These are phyloP conservation scores for Steccherinum ochraceum DNA, from an alignment of 768 basidiomycete species.

Conservation along the genomic window DNA sequence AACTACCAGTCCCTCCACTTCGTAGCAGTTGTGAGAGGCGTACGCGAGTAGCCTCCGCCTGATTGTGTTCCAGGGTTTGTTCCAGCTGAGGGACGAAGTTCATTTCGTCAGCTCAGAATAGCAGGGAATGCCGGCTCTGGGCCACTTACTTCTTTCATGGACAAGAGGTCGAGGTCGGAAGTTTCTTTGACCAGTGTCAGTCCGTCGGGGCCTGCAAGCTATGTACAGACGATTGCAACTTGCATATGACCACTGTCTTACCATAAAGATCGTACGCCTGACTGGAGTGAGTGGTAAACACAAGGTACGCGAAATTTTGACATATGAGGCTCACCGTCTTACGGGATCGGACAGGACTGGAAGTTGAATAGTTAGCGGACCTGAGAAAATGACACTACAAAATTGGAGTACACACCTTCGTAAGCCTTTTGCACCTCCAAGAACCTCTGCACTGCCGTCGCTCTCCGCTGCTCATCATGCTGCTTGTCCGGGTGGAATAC, in stretches of 20 bases:
- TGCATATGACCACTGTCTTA: slow-evolving; percentile 16
- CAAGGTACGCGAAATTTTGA: slow-evolving; percentile 2
- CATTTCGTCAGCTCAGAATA: too few species aligned
- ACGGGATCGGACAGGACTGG: slow-evolving; percentile 66
- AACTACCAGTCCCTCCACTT: background rate
- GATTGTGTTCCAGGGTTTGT: background rate
- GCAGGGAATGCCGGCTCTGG: too few species aligned
- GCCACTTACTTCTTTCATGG: slow-evolving; percentile 2
- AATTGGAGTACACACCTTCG: slow-evolving; percentile 68
- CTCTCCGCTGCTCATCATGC: slow-evolving; percentile 45
- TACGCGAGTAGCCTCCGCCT: background rate
- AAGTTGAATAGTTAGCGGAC: too few species aligned
- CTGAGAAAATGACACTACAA: too few species aligned
- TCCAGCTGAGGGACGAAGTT: background rate
- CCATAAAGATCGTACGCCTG: slow-evolving; percentile 76
- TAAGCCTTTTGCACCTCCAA: slow-evolving; percentile 79
- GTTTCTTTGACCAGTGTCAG: slow-evolving; percentile 10
- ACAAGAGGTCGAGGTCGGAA: slow-evolving; percentile 8
- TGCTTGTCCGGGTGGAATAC: slow-evolving; percentile 87
- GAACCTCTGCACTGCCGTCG: slow-evolving; percentile 60
- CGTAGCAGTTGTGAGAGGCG: background rate
- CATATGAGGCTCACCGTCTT: slow-evolving; percentile 43
- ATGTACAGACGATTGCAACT: background rate
- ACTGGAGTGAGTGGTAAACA: slow-evolving; percentile 27
- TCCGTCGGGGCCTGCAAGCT: slow-evolving; percentile 18